These are phyloP conservation scores for Vigna mungo DNA, from an alignment of 306 rosid species.

Conservation along the genomic window DNA sequence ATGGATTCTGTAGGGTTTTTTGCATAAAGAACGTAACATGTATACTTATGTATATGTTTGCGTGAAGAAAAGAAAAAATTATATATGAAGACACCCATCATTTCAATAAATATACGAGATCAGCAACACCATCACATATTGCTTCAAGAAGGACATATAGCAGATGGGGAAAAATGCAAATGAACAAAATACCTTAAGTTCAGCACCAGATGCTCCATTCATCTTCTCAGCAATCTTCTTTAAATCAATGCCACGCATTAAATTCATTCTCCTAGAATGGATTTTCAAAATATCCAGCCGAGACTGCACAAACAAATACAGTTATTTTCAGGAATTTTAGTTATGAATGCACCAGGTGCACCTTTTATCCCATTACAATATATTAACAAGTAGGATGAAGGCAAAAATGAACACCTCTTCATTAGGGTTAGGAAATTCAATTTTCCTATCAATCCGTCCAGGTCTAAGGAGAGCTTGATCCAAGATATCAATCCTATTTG, in stretches of 20 bases:
- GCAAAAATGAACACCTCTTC: slow-evolving; percentile 65
- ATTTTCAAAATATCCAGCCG: slow-evolving; percentile 93
- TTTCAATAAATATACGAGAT: background rate
- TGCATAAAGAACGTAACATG: no score
- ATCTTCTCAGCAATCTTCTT: slow-evolving; percentile 98
- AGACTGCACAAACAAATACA: slow-evolving; percentile 63
- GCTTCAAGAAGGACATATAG: slow-evolving; percentile 16
- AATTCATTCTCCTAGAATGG: slow-evolving; percentile 98
- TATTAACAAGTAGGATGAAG: slow-evolving; percentile 15
- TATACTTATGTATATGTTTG: no score
- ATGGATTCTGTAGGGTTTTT: no score
- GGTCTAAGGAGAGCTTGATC: slow-evolving; percentile 99
- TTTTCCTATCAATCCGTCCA: slow-evolving; percentile 95
- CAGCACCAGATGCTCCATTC: slow-evolving; percentile 99
- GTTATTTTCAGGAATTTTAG: slow-evolving; percentile 21
- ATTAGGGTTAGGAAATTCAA: slow-evolving; percentile 97
- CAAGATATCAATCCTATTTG: slow-evolving; percentile 96
- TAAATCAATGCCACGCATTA: slow-evolving; percentile 99
- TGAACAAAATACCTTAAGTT: slow-evolving; percentile 76
- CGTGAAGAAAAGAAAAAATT: no score
- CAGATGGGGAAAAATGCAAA: slow-evolving; percentile 3
- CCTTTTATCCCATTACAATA: slow-evolving; percentile 26
- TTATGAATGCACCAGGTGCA: background rate
- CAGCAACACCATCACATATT: background rate
- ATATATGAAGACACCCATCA: slow-evolving; percentile 7